phyloP scores from a whole-genome alignment of 192 early-diverging fungal species.

The Rhizophagus sp. region DNA sequence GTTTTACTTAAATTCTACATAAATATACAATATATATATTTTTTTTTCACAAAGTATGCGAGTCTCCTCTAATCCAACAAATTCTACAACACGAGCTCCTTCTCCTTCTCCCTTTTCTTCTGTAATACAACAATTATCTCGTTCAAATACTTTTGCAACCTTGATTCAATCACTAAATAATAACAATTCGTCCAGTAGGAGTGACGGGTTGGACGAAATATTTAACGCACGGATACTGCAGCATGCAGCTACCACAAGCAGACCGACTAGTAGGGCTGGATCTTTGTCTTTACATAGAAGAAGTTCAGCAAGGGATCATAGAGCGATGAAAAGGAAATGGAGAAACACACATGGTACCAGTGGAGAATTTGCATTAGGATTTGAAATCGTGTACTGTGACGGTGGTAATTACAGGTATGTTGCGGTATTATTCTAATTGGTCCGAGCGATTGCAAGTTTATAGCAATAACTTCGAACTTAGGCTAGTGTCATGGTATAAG shows the following conservation, averaged over 20 bases:
- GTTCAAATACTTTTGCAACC: conserved; percentile 18
- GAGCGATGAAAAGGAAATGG: conserved; percentile 18
- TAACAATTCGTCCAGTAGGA: conserved; percentile 15
- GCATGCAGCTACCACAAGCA: conserved; percentile 1
- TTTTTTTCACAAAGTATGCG: neutral
- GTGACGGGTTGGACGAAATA: conserved; percentile 8
- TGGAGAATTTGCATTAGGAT: conserved; percentile 12
- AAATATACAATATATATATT: neutral
- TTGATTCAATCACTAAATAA: conserved; percentile 23
- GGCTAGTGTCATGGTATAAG: too few species aligned
- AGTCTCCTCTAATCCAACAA: neutral
- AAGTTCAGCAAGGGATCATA: conserved; percentile 21
- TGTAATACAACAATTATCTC: conserved; percentile 22
- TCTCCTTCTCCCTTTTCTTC: conserved; percentile 8
- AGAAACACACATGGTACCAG: neutral
- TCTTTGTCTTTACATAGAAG: conserved; percentile 18
- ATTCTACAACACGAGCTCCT: neutral
- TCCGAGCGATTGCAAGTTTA: neutral
- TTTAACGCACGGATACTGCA: conserved; percentile 12
- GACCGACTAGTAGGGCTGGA: neutral
- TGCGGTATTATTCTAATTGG: neutral
- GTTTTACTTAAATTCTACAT: neutral
- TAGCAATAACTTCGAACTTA: neutral
- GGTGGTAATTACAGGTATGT: conserved; percentile 19
- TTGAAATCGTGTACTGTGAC: conserved; percentile 17